Evolutionary conservation across 2,329 filamentous ascomycete species (phyloP).

Genomic region (Diaporthe amygdali): DNA sequence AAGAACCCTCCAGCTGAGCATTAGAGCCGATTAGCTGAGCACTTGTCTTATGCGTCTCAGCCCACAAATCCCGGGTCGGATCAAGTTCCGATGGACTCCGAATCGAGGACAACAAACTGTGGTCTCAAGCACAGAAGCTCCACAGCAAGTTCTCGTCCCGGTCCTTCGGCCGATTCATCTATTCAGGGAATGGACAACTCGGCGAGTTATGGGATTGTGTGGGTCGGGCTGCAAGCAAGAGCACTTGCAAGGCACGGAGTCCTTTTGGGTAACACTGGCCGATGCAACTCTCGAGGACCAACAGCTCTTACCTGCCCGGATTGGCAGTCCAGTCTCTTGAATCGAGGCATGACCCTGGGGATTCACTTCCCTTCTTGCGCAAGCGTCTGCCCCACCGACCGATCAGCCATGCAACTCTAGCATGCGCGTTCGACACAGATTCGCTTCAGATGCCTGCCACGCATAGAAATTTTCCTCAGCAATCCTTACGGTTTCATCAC

Average conservation of each 20-base stretch:
- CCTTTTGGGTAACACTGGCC: constrained; percentile 12
- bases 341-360: constrained; percentile 2
- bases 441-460: background rate
- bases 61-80: background rate
- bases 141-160: background rate
- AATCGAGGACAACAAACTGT: background rate
- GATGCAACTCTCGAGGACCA: constrained; percentile 8
- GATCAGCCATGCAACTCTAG: background rate
- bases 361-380: background rate
- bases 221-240: background rate
- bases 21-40: background rate
- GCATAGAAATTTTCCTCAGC: background rate
- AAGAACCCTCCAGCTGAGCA: background rate
- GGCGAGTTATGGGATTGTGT: background rate
- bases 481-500: constrained; percentile 12
- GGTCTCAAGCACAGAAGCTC: background rate
- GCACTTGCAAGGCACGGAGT: background rate
- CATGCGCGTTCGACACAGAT: background rate
- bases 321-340: background rate
- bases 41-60: background rate
- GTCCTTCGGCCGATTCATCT: background rate
- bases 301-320: constrained; percentile 1
- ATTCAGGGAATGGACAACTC: background rate
- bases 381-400: background rate
- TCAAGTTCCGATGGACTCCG: background rate